phyloP scores from a whole-genome alignment of 176 grass and related monocot species.

The Aechmea fasciata region DNA sequence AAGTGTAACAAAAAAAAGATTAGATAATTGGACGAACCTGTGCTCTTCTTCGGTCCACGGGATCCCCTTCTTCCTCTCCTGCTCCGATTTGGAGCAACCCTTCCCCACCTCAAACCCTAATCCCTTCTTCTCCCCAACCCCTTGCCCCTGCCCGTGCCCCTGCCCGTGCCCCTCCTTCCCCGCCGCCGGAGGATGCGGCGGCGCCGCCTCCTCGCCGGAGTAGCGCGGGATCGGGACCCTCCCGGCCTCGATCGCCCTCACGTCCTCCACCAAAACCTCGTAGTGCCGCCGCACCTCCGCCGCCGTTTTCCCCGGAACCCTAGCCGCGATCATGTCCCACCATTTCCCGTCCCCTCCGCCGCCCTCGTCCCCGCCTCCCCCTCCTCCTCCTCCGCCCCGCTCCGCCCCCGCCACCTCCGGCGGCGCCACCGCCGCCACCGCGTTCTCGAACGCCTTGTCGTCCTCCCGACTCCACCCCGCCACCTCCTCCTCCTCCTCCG shows the following conservation, averaged over 20 bases:
- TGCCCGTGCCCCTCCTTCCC: constrained; percentile 15
- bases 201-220: constrained; percentile 36
- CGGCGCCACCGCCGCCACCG: constrained; percentile 35
- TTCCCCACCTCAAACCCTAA: constrained; percentile 38
- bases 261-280: constrained; percentile 74
- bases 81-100: constrained; percentile 72
- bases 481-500: neutral
- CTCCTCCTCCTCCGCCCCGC: constrained; percentile 9
- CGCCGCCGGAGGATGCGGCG: constrained; percentile 16
- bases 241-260: constrained; percentile 73
- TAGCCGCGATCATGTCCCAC: constrained; percentile 43
- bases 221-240: constrained; percentile 57
- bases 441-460: constrained; percentile 92
- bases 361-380: constrained; percentile 3
- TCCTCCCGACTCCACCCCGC: constrained; percentile 68
- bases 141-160: constrained; percentile 7
- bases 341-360: constrained; percentile 31
- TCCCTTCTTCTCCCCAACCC: constrained; percentile 35
- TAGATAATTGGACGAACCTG: constrained; percentile 28
- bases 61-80: constrained; percentile 89
- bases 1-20: neutral
- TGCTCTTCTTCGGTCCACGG: constrained; percentile 99
- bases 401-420: constrained; percentile 25
- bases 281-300: constrained; percentile 77
- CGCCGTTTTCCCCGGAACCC: constrained; percentile 43